Percentiles rank a stretch among this genome's conserved stretches.
Conservation (phyloP, 2,329 filamentous ascomycete species). For the Cyphellophora europaea region DNA sequence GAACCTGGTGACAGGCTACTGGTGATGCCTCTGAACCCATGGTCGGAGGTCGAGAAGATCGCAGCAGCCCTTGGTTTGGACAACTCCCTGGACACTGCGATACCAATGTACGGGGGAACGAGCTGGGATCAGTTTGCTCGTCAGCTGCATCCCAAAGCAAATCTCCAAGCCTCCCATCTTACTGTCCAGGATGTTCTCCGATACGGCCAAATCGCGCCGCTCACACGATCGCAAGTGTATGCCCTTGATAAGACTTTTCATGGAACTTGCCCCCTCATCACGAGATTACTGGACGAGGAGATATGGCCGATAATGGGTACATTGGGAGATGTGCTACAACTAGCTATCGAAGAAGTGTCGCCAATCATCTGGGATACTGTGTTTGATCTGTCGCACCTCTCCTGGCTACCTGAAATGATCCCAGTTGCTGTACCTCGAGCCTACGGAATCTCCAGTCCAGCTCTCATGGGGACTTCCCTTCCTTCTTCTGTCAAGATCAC, state of each 20-base stretch:
- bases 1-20: constrained; percentile 9
- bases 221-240: constrained; percentile 8
- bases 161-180: constrained; percentile 2
- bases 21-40: constrained; percentile 11
- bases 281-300: constrained; percentile 7
- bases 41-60: constrained; percentile 9
- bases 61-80: constrained; percentile 9
- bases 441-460: constrained; percentile 10
- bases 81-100: constrained; percentile 3
- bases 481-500: constrained; percentile 8
- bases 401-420: constrained; percentile 10
- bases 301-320: constrained; percentile 11
- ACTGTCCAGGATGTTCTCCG: constrained; percentile 9
- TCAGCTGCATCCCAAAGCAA: constrained; percentile 6
- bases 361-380: constrained; percentile 9
- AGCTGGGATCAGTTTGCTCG: constrained; percentile 8
- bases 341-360: constrained; percentile 9
- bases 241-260: constrained; percentile 8
- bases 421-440: constrained; percentile 7
- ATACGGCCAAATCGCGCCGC: constrained; percentile 8
- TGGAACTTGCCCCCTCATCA: constrained; percentile 8
- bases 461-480: constrained; percentile 3
- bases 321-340: constrained; percentile 10
- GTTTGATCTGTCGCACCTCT: constrained; percentile 8
- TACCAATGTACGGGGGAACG: constrained; percentile 4